These are phyloP conservation scores for Fusarium denticulatum DNA, from an alignment of 2,329 filamentous ascomycete genomes.

Conservation along the genomic window DNA sequence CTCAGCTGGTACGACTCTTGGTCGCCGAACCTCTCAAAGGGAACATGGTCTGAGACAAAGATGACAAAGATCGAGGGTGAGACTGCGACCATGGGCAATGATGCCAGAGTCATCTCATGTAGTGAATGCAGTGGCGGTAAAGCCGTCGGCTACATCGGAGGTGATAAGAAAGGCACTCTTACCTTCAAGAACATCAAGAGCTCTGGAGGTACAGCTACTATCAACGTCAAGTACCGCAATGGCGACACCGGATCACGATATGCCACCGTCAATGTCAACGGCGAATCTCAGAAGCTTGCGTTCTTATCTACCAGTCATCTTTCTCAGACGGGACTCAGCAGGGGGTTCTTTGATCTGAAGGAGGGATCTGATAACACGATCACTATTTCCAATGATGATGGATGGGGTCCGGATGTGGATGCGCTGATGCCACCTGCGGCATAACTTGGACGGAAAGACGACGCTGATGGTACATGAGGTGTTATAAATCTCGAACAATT, in stretches of 20 bases:
- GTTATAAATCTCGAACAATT: not conserved
- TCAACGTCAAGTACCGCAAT: slow-evolving; percentile 66
- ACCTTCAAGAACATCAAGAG: slow-evolving; percentile 59
- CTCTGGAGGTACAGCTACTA: slow-evolving; percentile 57
- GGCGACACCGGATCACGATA: slow-evolving; percentile 63
- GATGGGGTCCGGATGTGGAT: slow-evolving; percentile 54
- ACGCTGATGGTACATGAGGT: not conserved
- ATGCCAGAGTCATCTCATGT: slow-evolving; percentile 59
- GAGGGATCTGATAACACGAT: slow-evolving; percentile 59
- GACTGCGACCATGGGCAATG: slow-evolving; percentile 54
- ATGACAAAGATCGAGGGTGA: slow-evolving; percentile 65
- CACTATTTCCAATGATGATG: slow-evolving; percentile 55
- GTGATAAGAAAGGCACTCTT: slow-evolving; percentile 56
- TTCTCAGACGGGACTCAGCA: slow-evolving; percentile 54
- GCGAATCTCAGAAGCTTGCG: slow-evolving; percentile 58
- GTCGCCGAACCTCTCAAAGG: slow-evolving; percentile 57
- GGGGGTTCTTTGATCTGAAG: slow-evolving; percentile 59
- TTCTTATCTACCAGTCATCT: slow-evolving; percentile 61
- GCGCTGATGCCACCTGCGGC: slow-evolving; percentile 61
- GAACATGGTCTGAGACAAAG: slow-evolving; percentile 55
- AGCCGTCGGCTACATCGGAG: slow-evolving; percentile 66
- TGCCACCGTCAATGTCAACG: slow-evolving; percentile 67
- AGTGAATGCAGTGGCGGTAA: slow-evolving; percentile 59
- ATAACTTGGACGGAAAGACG: not conserved
- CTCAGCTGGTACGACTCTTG: slow-evolving; percentile 65